Base-by-base conservation (phyloP, 2,329 filamentous ascomycete species). In the Cladosporium sp. region DNA sequence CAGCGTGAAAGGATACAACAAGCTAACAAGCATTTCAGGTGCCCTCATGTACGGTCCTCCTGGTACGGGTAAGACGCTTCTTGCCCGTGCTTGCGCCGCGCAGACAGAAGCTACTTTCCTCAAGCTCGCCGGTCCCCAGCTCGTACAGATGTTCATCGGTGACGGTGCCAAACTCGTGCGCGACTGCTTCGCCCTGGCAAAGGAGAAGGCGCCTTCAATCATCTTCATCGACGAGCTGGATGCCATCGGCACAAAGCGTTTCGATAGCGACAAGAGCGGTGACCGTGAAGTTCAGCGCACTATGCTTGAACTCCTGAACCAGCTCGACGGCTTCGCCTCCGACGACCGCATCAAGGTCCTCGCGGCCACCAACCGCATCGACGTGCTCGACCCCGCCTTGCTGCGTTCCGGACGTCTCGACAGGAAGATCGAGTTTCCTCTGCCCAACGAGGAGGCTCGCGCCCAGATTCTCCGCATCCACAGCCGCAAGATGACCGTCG, bases 141-240 rank as follows among this genome's bases (percentile, higher is more conserved):
- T 98, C 37, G 93, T 98, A 31, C 93, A 98, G 72, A 98, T 97
- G 93, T 98, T 97, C 71, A 98, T 98, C 38, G 93, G 93, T 70
- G 95, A 98, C 62, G 93, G 93, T 66, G 93, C 95, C 41, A 98
- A 98, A 75, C 82, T 98, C 31, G 93, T 98, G 40, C 87, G 93
- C 54, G 93, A 98, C 75, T 95, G 89, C 74, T 98, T 98, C 69
- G 93, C 93, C 2, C 78, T 98, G 11, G 93, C 93, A 50, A 98
- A 98, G 72, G 93, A 98, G 74, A 98, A 98, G 78, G 93, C 93
- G 0, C 95, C 93, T 0, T 90, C 93, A 54, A 98, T 98, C 72
- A 98, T 98, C 72, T 98, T 98, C 79, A 98, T 98, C 93, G 93
- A 98, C 72, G 93, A 98, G 74, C 97, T 98, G 72, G 93, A 98